Conservation (phyloP, 2,329 filamentous ascomycete genomes). For the Aureobasidium namibiae region DNA sequence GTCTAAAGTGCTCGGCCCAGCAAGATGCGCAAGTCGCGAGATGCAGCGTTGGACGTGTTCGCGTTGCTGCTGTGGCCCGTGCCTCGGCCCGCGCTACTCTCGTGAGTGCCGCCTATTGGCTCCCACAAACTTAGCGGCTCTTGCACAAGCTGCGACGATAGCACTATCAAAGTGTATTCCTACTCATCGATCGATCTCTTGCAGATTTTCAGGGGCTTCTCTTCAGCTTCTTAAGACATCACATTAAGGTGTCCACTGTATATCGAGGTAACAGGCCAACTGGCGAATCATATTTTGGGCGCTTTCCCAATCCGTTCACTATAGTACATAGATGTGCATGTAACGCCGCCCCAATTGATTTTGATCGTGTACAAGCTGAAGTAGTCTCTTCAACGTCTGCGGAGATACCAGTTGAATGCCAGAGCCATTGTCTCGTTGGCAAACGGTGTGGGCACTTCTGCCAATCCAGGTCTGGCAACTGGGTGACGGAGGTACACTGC, state of each 20-base stretch:
- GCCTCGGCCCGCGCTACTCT: neutral
- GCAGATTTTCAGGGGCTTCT: constrained; percentile 2
- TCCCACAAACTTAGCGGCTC: neutral
- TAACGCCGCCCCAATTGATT: constrained; percentile 8
- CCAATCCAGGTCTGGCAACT: constrained; percentile 70
- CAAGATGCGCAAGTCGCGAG: neutral
- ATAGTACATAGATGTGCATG: constrained; percentile 9
- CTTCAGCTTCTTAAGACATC: neutral
- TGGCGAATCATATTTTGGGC: neutral
- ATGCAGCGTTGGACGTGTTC: neutral
- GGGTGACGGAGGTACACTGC: constrained; percentile 94
- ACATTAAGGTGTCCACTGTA: neutral
- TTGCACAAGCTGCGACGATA: neutral
- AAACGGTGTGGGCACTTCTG: constrained; percentile 74
- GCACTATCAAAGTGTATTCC: neutral
- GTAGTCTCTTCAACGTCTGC: constrained; percentile 53
- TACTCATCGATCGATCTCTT: neutral
- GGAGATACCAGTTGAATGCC: constrained; percentile 91
- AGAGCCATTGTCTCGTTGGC: constrained; percentile 60
- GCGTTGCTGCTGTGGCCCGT: neutral
- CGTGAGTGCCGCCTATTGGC: neutral
- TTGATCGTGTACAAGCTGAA: constrained; percentile 10
- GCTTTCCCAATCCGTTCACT: neutral
- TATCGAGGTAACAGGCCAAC: neutral
- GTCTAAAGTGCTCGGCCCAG: neutral